These are phyloP conservation scores for Penicillium dipodomyicola DNA, from an alignment of 495 filamentous ascomycete species.

Conservation along the genomic window DNA sequence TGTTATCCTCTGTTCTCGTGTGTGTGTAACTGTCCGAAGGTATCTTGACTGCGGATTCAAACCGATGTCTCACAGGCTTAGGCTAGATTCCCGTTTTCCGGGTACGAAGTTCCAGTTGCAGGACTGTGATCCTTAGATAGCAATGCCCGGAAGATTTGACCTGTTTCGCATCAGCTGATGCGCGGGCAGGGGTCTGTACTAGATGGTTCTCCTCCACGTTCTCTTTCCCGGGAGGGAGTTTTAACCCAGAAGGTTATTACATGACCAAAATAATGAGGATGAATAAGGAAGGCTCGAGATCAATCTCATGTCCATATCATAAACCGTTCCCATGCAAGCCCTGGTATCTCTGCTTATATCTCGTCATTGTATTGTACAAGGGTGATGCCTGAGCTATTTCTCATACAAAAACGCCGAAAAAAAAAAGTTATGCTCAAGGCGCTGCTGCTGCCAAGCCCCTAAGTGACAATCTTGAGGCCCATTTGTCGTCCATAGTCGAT, in stretches of 20 bases:
- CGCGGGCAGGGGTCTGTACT: neutral
- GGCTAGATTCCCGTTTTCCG: neutral
- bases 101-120: neutral
- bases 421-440: no score
- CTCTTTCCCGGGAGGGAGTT: neutral
- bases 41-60: neutral
- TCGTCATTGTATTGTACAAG: neutral
- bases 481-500: slow-evolving; percentile 35
- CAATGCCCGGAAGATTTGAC: neutral
- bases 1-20: neutral
- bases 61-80: neutral
- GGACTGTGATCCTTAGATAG: neutral
- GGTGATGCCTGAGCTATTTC: neutral
- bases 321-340: neutral
- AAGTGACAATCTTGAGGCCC: slow-evolving; percentile 33
- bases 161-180: neutral
- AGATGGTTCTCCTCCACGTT: neutral
- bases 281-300: neutral
- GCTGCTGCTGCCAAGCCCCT: neutral
- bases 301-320: neutral
- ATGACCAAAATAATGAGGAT: neutral
- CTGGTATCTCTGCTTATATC: neutral
- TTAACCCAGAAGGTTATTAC: neutral
- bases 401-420: no score
- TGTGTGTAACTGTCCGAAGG: slow-evolving; percentile 1